Base-by-base conservation (phyloP, 2,329 filamentous ascomycete genomes). In the Venturia carpophila region DNA sequence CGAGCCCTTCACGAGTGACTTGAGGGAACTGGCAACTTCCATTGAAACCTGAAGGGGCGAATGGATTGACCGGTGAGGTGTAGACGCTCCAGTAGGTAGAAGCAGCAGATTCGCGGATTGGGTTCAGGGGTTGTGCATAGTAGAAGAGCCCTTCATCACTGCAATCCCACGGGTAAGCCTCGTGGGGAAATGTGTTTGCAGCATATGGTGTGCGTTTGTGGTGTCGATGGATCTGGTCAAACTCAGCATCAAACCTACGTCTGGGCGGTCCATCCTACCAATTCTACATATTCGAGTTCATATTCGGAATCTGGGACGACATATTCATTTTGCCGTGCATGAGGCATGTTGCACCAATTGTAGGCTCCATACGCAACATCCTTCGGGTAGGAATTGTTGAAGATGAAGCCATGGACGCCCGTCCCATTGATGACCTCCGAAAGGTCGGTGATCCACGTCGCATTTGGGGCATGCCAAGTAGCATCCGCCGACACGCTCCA, bases 291-390 rank as follows among this genome's bases (percentile, higher is more conserved):
- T 70, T 82, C 77, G 62, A 94, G 77, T 69, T 86, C 79, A 71
- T 84, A 91, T n/a, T 82, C 82, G 0, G 75, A 68, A 1, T 77
- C 70, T 0, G 82, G 78, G 67, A 75, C 80, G 17, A 80, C 74
- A 71, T 94, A 94, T 70, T 90, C 88, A 17, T 75, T 75, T 27
- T 74, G 76, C 41, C 89, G 82, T n/a, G 90, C 87, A 76, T 93
- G 91, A 0, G 91, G 90, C 89, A 94, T 94, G 71, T 94, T 92
- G 75, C 90, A 94, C 81, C 81, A 93, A 74, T 93, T 91, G 75
- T 92, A 92, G 1, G 77, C 80, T 6, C 85, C 84, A 74, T 89
- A 87, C 45, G 78, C 69, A 0, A 75, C 71, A 7, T 72, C 71
- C 64, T 80, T 76, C 0, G 88, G 84, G 0, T 83, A 83, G 0